Percentiles rank a stretch among this genome's conserved stretches.
These are phyloP conservation scores for Linum lewisii DNA, from an alignment of 345 rosid genomes.

Conservation along the genomic window DNA sequence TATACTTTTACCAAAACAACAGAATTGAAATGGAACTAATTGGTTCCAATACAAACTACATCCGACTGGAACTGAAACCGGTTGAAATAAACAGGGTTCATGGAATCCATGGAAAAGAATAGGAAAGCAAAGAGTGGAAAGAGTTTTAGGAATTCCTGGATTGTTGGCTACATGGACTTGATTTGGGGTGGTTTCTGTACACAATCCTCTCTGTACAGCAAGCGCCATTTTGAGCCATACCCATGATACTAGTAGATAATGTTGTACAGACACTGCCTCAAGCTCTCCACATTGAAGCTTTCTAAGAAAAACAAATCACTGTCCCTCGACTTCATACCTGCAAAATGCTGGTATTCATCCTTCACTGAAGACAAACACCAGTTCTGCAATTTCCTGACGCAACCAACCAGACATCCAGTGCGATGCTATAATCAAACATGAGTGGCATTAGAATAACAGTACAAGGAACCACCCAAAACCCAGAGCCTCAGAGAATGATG, in stretches of 20 bases:
- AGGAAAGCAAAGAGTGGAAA: too few species aligned
- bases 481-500: too few species aligned
- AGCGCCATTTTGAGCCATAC: slow-evolving; percentile 49
- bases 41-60: too few species aligned
- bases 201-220: slow-evolving; percentile 52
- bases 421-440: slow-evolving; percentile 50
- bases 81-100: too few species aligned
- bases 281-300: slow-evolving; percentile 62
- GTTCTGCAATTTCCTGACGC: slow-evolving; percentile 80
- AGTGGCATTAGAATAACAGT: slow-evolving; percentile 8
- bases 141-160: too few species aligned
- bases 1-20: too few species aligned
- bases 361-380: slow-evolving; percentile 83
- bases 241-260: slow-evolving; percentile 71
- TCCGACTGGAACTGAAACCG: too few species aligned
- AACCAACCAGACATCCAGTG: slow-evolving; percentile 88
- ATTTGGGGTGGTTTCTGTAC: slow-evolving; percentile 38
- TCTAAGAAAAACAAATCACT: slow-evolving; percentile 93
- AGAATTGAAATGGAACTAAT: too few species aligned
- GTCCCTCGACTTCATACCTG: slow-evolving; percentile 90
- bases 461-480: too few species aligned
- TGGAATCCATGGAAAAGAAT: too few species aligned
- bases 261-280: slow-evolving; percentile 61
- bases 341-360: slow-evolving; percentile 83
- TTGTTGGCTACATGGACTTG: slow-evolving; percentile 5